Percentiles rank a stretch among this genome's conserved stretches.
Evolutionary conservation across 495 filamentous ascomycete genomes (phyloP).

Genomic region (Trypethelium eluteriae): DNA sequence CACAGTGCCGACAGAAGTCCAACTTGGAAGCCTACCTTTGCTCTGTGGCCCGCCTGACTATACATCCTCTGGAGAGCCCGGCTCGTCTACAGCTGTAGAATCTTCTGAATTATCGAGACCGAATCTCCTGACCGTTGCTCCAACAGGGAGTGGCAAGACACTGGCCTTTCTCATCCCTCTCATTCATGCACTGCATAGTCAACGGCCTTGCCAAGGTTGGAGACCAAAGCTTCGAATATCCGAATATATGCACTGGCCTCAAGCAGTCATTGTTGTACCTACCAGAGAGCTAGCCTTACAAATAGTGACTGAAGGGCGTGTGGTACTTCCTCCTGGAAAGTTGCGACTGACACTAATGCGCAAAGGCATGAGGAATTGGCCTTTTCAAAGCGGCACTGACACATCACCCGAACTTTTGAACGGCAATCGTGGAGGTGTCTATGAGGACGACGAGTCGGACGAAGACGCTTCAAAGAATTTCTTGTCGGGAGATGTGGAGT

Average conservation of each 20-base stretch:
- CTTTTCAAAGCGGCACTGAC: neutral
- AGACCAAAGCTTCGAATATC: conserved; percentile 31
- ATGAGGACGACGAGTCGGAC: conserved; percentile 29
- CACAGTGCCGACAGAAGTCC: conserved; percentile 81
- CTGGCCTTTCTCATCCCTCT: conserved; percentile 83
- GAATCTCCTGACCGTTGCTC: conserved; percentile 80
- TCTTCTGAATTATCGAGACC: conserved; percentile 27
- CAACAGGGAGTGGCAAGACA: conserved; percentile 97
- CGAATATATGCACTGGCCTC: conserved; percentile 8
- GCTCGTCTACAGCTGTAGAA: conserved; percentile 13
- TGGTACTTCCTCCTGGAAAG: conserved; percentile 67
- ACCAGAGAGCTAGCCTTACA: conserved; percentile 88
- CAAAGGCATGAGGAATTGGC: conserved; percentile 68
- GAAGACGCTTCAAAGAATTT: neutral
- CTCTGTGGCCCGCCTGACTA: conserved; percentile 44
- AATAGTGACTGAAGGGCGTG: conserved; percentile 86
- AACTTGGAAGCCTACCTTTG: conserved; percentile 76
- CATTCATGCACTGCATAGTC: conserved; percentile 56
- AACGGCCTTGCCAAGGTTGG: conserved; percentile 37
- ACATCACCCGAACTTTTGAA: neutral
- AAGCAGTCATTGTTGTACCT: conserved; percentile 71
- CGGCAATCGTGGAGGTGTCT: conserved; percentile 21
- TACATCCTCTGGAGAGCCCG: neutral
- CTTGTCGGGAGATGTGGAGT: conserved; percentile 17
- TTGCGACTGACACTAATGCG: conserved; percentile 75